These are phyloP conservation scores for Pleurotus djamor DNA, from an alignment of 768 basidiomycete genomes.

Conservation along the genomic window DNA sequence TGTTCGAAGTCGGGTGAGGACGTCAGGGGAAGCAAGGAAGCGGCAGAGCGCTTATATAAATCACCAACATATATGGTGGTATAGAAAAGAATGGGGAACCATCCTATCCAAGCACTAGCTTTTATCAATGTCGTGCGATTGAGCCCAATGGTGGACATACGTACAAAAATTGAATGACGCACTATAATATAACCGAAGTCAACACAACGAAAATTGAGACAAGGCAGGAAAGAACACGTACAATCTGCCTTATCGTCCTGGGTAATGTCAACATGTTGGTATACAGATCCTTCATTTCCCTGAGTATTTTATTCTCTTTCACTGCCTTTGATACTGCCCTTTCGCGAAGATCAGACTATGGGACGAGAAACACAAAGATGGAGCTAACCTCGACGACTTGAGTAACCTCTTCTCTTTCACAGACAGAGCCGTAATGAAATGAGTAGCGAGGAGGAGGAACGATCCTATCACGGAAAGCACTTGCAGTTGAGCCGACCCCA, in stretches of 20 bases:
- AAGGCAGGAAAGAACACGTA: conserved; percentile 33
- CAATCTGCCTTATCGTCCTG: conserved; percentile 74
- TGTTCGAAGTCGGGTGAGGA: conserved; percentile 15
- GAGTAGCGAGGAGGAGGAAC: conserved; percentile 61
- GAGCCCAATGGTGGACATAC: conserved; percentile 17
- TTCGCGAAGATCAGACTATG: neutral
- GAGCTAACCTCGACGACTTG: conserved; percentile 23
- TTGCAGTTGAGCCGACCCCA: conserved; percentile 80
- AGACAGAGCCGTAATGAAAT: conserved; percentile 54
- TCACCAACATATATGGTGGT: conserved; percentile 87
- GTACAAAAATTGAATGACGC: conserved; percentile 79
- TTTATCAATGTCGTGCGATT: neutral
- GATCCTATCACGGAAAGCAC: conserved; percentile 78
- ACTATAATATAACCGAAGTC: conserved; percentile 43
- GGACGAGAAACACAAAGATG: neutral
- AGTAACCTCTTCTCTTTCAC: conserved; percentile 74
- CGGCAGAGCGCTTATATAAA: conserved; percentile 58
- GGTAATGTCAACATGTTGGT: conserved; percentile 69
- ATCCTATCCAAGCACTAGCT: conserved; percentile 75
- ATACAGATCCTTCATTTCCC: conserved; percentile 69
- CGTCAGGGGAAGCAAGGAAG: conserved; percentile 20
- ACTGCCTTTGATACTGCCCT: neutral
- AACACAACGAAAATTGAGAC: no score
- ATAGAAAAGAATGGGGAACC: conserved; percentile 94
- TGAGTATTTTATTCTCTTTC: conserved; percentile 24